These are phyloP conservation scores for Mallotus nudiflorus DNA, from an alignment of 345 rosid genomes.

Conservation along the genomic window DNA sequence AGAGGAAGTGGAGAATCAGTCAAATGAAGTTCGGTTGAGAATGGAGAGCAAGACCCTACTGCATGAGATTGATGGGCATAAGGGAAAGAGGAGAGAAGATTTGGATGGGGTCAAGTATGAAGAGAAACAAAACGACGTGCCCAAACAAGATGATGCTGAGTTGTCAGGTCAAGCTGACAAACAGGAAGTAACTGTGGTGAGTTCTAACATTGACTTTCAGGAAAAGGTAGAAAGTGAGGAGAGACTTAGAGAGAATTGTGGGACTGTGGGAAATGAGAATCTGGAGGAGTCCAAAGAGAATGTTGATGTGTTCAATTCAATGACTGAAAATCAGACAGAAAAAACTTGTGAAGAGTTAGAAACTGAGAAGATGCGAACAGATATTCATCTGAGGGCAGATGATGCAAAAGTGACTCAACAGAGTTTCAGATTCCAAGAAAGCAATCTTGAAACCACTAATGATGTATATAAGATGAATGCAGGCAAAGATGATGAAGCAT, in stretches of 20 bases:
- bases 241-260: constrained; percentile 17
- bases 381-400: constrained; percentile 38
- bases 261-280: constrained; percentile 11
- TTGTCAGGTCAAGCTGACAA: constrained; percentile 13
- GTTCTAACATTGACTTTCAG: constrained; percentile 17
- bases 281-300: constrained; percentile 20
- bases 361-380: constrained; percentile 26
- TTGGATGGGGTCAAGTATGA: constrained; percentile 26
- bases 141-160: constrained; percentile 29
- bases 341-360: not conserved
- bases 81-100: constrained; percentile 29
- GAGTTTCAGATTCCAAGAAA: constrained; percentile 24
- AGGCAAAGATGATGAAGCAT: constrained; percentile 31
- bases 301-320: constrained; percentile 15
- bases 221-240: constrained; percentile 19
- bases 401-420: constrained; percentile 29
- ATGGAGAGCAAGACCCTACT: constrained; percentile 25
- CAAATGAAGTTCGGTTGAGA: constrained; percentile 20
- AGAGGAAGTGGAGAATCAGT: not conserved
- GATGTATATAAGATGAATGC: constrained; percentile 20
- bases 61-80: constrained; percentile 19
- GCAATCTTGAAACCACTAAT: constrained; percentile 26
- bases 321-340: constrained; percentile 16
- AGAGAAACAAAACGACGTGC: constrained; percentile 12
- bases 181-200: constrained; percentile 22